A percentile compares a stretch with the other conserved stretches of the same genome.
Evolutionary conservation across 2,329 filamentous ascomycete genomes (phyloP).

Genomic region (Tolypocladium guangdongense): DNA sequence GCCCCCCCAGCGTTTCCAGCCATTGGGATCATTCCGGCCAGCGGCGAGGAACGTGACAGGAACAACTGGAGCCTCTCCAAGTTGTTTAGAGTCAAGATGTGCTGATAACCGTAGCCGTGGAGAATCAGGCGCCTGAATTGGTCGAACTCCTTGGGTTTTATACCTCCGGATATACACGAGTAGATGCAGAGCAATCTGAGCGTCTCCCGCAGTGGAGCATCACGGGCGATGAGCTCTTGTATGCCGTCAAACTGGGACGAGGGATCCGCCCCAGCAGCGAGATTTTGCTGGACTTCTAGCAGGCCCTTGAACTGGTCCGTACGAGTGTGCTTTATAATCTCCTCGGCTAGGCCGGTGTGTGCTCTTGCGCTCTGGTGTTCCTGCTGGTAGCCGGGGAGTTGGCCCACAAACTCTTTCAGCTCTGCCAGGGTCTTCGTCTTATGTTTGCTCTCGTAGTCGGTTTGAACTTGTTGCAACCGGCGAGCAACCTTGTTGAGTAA

Average conservation of each 20-base stretch:
- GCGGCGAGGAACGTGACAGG: slow-evolving; percentile 62
- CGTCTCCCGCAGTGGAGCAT: slow-evolving; percentile 69
- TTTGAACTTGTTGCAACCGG: slow-evolving; percentile 69
- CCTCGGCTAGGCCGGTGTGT: slow-evolving; percentile 85
- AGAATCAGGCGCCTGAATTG: slow-evolving; percentile 78
- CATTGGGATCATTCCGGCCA: slow-evolving; percentile 74
- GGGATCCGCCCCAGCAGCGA: slow-evolving; percentile 82
- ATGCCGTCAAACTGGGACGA: slow-evolving; percentile 82
- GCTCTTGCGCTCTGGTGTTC: slow-evolving; percentile 89
- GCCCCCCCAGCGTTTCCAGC: slow-evolving; percentile 40
- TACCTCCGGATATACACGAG: slow-evolving; percentile 78
- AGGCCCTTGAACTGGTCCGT: slow-evolving; percentile 81
- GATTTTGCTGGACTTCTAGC: slow-evolving; percentile 89
- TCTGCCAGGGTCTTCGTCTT: slow-evolving; percentile 81
- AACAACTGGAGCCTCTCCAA: slow-evolving; percentile 87
- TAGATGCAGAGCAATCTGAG: slow-evolving; percentile 83
- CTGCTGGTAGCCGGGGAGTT: slow-evolving; percentile 81
- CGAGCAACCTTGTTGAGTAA: slow-evolving; percentile 85
- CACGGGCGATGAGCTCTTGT: slow-evolving; percentile 86
- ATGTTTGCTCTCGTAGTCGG: slow-evolving; percentile 84
- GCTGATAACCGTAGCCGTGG: slow-evolving; percentile 90
- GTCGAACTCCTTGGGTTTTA: slow-evolving; percentile 82
- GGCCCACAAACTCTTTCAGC: slow-evolving; percentile 88
- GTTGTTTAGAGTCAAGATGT: slow-evolving; percentile 77
- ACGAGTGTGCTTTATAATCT: slow-evolving; percentile 87